Base-by-base conservation (phyloP, 768 basidiomycete genomes). In the Hypholoma fasciculare region DNA sequence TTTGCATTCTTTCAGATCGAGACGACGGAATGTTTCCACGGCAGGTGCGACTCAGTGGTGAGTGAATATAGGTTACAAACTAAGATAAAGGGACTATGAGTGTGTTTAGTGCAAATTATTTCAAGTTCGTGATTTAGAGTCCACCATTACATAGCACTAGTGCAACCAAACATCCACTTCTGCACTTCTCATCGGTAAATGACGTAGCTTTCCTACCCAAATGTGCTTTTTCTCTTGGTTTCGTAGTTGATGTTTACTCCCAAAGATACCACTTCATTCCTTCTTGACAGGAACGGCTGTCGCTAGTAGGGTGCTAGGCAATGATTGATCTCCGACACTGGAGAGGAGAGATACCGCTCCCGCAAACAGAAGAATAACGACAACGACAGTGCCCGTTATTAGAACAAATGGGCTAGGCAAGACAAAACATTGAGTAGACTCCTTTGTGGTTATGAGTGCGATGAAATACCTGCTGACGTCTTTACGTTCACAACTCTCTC, bases 291-390 rank as follows among this genome's bases (percentile, higher is more conserved):
- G 73, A 30, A 81, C 72, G 57, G 84, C 80, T 49, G 84, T 84
- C 16, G 87, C 87, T 26, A 86, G 77, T 30, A 94, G 72, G 20
- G 87, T 89, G 62, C 87, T 89, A n/a, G 92, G 92, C 54, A 94
- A 72, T 61, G 83, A 79, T 59, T 83, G 74, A 44, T 72, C 73
- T 17, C 87, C 90, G 37, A 92, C 79, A 7, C 75, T 76, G 52
- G 81, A 86, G 14, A 94, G 78, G 30, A 94, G 71, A 6, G 81
- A 81, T 38, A 92, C 74, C 1, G 89, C 86, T 14, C 87, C 88
- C n/a, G 77, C 79, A 37, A 89, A 76, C 54, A 92, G 71, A 23
- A 93, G 71, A 20, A 91, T 69, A 42, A 94, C 71, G 6, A 79
- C 79, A 55, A 92, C 71, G 26, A 80, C 80, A 2, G 88, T 90